Percentiles rank a stretch among this genome's conserved stretches.
Conservation (phyloP, 2,329 filamentous ascomycete genomes). For the Talaromyces rugulosus region DNA sequence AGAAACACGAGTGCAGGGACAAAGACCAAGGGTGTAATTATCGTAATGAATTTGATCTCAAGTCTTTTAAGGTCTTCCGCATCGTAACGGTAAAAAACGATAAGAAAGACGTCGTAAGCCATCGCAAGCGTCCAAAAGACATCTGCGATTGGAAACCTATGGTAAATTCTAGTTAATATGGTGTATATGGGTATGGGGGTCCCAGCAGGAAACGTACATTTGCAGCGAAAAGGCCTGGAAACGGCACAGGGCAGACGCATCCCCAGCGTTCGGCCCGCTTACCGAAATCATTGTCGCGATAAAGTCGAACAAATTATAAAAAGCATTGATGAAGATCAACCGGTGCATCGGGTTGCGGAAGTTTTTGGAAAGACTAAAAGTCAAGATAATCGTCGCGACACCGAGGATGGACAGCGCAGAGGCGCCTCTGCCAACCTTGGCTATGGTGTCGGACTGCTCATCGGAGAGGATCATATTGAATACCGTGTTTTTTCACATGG, state of each 20-base stretch:
- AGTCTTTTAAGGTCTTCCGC: conserved; percentile 26
- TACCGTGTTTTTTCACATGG: not conserved
- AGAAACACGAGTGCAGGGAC: conserved; percentile 33
- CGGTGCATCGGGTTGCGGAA: conserved; percentile 38
- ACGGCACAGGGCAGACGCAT: conserved; percentile 30
- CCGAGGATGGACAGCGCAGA: conserved; percentile 31
- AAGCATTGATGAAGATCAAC: conserved; percentile 36
- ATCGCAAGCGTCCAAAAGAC: conserved; percentile 37
- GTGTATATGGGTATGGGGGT: not conserved
- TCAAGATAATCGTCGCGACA: conserved; percentile 30
- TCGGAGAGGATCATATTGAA: conserved; percentile 20
- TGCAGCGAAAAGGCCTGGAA: conserved; percentile 37
- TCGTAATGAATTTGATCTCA: conserved; percentile 28
- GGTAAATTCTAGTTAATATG: not conserved
- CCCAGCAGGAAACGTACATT: conserved; percentile 23
- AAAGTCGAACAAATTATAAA: conserved; percentile 36
- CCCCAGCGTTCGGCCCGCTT: conserved; percentile 31
- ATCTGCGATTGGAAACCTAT: conserved; percentile 36
- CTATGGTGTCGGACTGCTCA: conserved; percentile 23
- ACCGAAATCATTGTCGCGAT: conserved; percentile 37
- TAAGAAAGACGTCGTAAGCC: conserved; percentile 34
- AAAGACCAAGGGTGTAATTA: conserved; percentile 27
- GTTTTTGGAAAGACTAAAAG: conserved; percentile 27
- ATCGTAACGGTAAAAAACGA: conserved; percentile 34
- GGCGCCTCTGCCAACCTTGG: conserved; percentile 26